Base-by-base conservation (phyloP, 148 eudicot genomes). In the Beta vulgaris region DNA sequence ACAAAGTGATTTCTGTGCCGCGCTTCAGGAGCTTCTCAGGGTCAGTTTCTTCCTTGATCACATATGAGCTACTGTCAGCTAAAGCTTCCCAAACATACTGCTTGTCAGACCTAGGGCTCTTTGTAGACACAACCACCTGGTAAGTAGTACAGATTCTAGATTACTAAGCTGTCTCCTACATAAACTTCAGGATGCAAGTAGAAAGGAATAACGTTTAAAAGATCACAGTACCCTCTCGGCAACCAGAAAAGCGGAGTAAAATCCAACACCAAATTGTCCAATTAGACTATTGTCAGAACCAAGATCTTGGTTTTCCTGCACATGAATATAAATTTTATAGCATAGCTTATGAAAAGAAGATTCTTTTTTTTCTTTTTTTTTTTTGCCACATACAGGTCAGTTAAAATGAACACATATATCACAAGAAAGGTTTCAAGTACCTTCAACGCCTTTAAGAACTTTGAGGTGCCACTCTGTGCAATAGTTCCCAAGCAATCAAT, bases 241-340 rank as follows among this genome's bases (percentile, higher is more conserved):
- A 72, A 95, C 97, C 89, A 95, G 73, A 85, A 95, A 95, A 23
- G 99, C 99, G 11, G 99, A 95, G 81, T 95, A 95, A 84, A 95
- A 95, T 51, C 99, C 99, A 80, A 95, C 99, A 84, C 99, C 99
- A 82, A 95, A 95, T 87, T 95, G 99, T 73, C 99, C 99, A 84
- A 95, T 95, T 71, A 95, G 85, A 76, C 97, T 65, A 68, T 88
- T 95, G 84, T 95, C 99, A 23, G 87, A 86, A 46, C 99, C 99
- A 67, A 86, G 77, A 36, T 95, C 99, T 81, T 92, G 77, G 82
- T 92, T 95, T 80, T 95, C 99, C 97, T 95, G 77, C 68, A 85
- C 29, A 63, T n/a, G 28, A 40, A 61, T 3, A 48, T 31, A 37
- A 1, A 34, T 4, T 69, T 62, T 29, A 2, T 18, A 39, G 44